Evolutionary conservation across 2,329 filamentous ascomycete species (phyloP).

Genomic region (Dothideomycetidae sp.): DNA sequence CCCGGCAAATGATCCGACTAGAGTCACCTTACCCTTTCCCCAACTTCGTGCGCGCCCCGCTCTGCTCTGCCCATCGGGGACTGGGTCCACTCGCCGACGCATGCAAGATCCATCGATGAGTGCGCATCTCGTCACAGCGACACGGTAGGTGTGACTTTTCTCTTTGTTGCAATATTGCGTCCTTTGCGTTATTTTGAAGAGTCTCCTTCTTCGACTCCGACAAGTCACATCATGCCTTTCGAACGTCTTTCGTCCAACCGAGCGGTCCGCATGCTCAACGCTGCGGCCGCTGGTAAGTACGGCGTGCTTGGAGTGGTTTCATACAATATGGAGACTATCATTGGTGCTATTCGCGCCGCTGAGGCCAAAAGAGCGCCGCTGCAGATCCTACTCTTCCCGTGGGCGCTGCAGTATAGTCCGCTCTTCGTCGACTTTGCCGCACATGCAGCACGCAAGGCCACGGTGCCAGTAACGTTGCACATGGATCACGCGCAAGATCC

Average conservation of each 20-base stretch:
- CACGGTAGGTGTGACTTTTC: no score
- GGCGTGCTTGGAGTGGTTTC: slow-evolving; percentile 22
- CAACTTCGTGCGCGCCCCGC: no score
- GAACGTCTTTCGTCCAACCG: slow-evolving; percentile 18
- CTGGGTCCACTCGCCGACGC: no score
- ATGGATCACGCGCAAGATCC: slow-evolving; percentile 34
- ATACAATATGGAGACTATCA: slow-evolving; percentile 50
- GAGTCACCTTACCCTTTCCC: no score
- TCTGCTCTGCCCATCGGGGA: no score
- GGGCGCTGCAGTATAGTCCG: slow-evolving; percentile 54
- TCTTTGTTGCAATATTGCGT: no score
- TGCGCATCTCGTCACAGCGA: no score
- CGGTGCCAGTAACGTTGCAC: slow-evolving; percentile 31
- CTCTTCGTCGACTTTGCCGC: slow-evolving; percentile 33
- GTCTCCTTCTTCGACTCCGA: no score
- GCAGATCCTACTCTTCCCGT: slow-evolving; percentile 62
- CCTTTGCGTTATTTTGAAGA: no score
- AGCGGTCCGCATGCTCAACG: slow-evolving; percentile 21
- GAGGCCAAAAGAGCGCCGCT: slow-evolving; percentile 52
- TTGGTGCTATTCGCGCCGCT: slow-evolving; percentile 54
- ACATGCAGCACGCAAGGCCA: slow-evolving; percentile 28
- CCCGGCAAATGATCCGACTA: no score
- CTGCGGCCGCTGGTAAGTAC: slow-evolving; percentile 21
- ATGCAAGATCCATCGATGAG: no score
- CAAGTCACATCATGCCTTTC: slow-evolving; percentile 12